Evolutionary conservation across 176 grass and related monocot genomes (phyloP).

Genomic region (Paspalum vaginatum): DNA sequence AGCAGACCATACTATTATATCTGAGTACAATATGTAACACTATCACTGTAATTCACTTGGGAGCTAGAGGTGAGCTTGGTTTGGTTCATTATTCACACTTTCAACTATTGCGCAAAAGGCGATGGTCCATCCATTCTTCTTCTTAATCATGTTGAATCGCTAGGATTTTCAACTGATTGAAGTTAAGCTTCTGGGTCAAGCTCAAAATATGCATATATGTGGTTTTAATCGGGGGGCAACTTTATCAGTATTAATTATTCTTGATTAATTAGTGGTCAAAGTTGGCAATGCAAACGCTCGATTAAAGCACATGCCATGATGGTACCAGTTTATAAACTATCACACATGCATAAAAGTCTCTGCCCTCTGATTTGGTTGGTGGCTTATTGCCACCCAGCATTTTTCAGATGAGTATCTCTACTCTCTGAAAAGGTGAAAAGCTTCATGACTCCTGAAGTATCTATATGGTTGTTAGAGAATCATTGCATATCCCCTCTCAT

Average conservation of each 20-base stretch:
- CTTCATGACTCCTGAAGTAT: not conserved
- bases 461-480: not conserved
- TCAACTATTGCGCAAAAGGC: not conserved
- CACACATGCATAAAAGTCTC: not conserved
- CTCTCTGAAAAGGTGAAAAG: not conserved
- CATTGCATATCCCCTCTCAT: slow-evolving; percentile 8
- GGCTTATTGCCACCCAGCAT: not conserved
- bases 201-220: not conserved
- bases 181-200: not conserved
- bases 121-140: not conserved
- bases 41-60: not conserved
- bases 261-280: slow-evolving; percentile 22
- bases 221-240: not conserved
- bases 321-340: slow-evolving; percentile 2
- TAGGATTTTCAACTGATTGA: slow-evolving; percentile 3
- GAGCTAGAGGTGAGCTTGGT: not conserved
- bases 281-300: not conserved
- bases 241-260: not conserved
- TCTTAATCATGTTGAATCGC: slow-evolving; percentile 3
- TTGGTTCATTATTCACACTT: not conserved
- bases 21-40: not conserved
- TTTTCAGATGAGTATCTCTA: slow-evolving; percentile 7
- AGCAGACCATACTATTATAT: not conserved
- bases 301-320: slow-evolving; percentile 27
- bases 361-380: slow-evolving; percentile 24